These are phyloP conservation scores for Ottelia alismoides DNA, from an alignment of 106 monocot genomes.

Conservation along the genomic window DNA sequence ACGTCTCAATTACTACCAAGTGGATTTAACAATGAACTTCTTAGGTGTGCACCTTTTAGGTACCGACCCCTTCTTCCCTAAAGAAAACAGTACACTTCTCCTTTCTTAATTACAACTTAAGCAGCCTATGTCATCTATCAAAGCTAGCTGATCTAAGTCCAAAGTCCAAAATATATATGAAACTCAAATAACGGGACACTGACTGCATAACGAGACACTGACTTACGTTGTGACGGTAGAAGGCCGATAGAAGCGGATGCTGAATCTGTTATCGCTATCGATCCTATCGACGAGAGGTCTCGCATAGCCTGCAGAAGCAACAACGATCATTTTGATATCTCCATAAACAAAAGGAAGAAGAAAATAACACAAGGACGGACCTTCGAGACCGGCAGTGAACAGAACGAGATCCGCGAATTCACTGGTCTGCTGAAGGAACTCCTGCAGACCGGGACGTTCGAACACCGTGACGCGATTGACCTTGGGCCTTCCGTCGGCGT, in stretches of 20 bases:
- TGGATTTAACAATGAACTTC: too few relatives aligned
- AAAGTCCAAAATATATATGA: too few relatives aligned
- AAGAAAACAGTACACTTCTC: too few relatives aligned
- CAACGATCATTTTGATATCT: too few relatives aligned
- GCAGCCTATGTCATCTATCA: too few relatives aligned
- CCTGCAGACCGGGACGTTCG: constrained; percentile 41
- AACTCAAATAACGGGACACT: too few relatives aligned
- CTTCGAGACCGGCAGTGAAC: constrained; percentile 79
- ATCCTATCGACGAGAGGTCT: constrained; percentile 86
- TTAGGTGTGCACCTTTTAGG: too few relatives aligned
- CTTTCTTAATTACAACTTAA: too few relatives aligned
- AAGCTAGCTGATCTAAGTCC: too few relatives aligned
- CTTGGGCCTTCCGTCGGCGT: constrained; percentile 30
- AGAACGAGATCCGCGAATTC: constrained; percentile 43
- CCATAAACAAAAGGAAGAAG: background rate
- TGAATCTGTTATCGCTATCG: constrained; percentile 54
- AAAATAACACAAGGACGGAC: constrained; percentile 11
- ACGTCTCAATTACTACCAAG: too few relatives aligned
- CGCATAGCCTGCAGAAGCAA: constrained; percentile 52
- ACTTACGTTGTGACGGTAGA: constrained; percentile 71
- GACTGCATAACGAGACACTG: too few relatives aligned
- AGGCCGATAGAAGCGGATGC: constrained; percentile 56
- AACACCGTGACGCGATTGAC: constrained; percentile 46
- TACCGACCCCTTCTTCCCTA: too few relatives aligned
- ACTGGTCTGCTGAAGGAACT: constrained; percentile 30